Evolutionary conservation across 106 monocot species (phyloP).

Genomic region (Acorus calamus): DNA sequence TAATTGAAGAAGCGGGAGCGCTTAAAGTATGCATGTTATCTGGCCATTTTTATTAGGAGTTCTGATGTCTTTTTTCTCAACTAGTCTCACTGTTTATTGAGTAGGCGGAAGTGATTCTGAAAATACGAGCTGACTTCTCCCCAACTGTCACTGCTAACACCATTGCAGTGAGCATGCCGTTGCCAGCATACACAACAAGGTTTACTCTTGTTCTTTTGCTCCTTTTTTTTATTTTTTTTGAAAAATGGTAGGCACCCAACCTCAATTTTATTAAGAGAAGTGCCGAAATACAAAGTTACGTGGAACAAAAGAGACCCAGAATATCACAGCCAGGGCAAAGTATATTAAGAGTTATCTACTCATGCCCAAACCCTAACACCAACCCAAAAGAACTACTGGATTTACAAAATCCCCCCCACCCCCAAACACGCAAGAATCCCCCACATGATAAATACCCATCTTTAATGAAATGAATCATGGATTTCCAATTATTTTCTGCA

Average conservation of each 20-base stretch:
- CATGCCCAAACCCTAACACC: no score
- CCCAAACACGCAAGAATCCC: no score
- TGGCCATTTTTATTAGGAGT: neutral
- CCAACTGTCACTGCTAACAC: slow-evolving; percentile 73
- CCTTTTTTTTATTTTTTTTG: neutral
- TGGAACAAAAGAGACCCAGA: no score
- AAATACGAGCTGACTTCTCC: slow-evolving; percentile 81
- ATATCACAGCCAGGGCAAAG: no score
- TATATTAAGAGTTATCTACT: no score
- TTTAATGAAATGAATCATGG: no score
- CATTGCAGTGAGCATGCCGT: slow-evolving; percentile 75
- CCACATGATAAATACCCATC: no score
- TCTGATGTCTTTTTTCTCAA: neutral
- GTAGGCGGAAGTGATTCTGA: slow-evolving; percentile 87
- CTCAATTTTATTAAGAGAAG: no score
- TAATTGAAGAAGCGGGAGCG: slow-evolving; percentile 90
- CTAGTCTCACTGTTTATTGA: neutral
- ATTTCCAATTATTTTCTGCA: no score
- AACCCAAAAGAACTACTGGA: no score
- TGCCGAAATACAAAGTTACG: no score
- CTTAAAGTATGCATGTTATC: slow-evolving; percentile 36
- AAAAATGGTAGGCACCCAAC: neutral
- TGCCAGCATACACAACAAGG: slow-evolving; percentile 89
- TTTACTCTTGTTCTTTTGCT: slow-evolving; percentile 6
- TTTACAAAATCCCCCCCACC: no score